These are phyloP conservation scores for Tulasnella sp. DNA, from an alignment of 768 basidiomycete genomes.

Conservation along the genomic window DNA sequence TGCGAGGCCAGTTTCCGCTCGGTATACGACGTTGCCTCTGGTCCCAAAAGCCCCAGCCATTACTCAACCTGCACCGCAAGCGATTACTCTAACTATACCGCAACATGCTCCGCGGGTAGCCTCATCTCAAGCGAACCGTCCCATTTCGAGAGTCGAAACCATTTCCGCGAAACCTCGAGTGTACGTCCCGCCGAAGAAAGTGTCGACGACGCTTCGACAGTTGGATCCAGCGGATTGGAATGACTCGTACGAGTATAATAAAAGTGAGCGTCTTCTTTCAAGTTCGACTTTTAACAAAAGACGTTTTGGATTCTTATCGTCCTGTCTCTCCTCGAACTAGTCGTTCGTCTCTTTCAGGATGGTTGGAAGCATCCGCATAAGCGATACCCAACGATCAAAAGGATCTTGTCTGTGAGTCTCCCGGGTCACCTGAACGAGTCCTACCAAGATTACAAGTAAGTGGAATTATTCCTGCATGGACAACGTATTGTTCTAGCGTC, in stretches of 20 bases:
- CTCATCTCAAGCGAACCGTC: background rate
- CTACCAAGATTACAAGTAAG: background rate
- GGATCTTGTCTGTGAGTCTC: background rate
- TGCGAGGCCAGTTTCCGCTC: background rate
- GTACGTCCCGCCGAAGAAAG: background rate
- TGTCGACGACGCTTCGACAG: background rate
- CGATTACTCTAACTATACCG: too few relatives aligned
- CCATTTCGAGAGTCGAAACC: background rate
- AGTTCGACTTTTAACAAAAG: background rate
- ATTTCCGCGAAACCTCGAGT: background rate
- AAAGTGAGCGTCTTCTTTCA: background rate
- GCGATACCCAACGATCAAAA: background rate
- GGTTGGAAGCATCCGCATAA: slow-evolving; percentile 1
- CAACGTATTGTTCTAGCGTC: background rate
- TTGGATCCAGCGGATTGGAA: background rate
- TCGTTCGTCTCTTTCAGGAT: background rate
- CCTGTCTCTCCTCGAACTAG: background rate
- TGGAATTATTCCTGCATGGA: background rate
- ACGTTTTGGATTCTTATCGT: too few relatives aligned
- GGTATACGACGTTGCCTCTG: background rate
- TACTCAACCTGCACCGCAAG: background rate
- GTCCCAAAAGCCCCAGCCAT: background rate
- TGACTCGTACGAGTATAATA: background rate
- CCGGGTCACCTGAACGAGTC: background rate
- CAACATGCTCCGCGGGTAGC: background rate